A percentile compares a stretch with the other conserved stretches of the same genome.
Conservation (phyloP, 768 basidiomycete species). For the Agaricus subrufescens region DNA sequence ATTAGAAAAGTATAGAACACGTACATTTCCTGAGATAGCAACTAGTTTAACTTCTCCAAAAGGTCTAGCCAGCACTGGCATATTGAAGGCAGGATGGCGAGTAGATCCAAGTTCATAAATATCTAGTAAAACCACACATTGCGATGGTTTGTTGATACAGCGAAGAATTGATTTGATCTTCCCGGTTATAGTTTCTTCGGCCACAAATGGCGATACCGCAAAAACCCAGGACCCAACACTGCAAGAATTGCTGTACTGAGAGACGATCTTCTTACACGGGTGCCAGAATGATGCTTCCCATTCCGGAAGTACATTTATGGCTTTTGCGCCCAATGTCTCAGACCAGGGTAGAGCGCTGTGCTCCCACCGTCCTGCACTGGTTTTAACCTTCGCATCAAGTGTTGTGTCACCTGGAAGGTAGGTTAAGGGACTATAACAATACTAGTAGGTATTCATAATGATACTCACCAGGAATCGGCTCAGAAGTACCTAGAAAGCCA, state of each 20-base stretch:
- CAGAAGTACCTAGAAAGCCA: too few relatives aligned
- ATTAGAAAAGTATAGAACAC: neutral
- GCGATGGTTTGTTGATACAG: neutral
- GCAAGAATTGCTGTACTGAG: conserved; percentile 17
- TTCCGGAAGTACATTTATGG: conserved; percentile 8
- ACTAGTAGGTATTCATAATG: too few relatives aligned
- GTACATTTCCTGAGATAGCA: neutral
- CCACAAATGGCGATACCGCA: conserved; percentile 7
- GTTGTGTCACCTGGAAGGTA: too few relatives aligned
- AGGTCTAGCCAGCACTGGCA: conserved; percentile 12
- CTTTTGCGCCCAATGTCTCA: conserved; percentile 10
- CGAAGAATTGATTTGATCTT: conserved; percentile 15
- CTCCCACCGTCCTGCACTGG: too few relatives aligned
- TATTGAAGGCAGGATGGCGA: conserved; percentile 11
- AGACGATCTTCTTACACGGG: conserved; percentile 13
- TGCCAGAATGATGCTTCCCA: conserved; percentile 10
- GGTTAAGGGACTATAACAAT: too few relatives aligned
- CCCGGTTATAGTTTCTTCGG: conserved; percentile 8
- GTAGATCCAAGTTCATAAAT: conserved; percentile 11
- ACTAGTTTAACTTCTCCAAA: neutral
- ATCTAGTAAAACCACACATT: conserved; percentile 12
- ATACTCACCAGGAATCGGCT: too few relatives aligned
- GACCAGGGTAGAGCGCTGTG: neutral
- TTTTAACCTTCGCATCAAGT: too few relatives aligned
- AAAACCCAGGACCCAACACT: conserved; percentile 19